Base-by-base conservation (phyloP, 1,284 basidiomycete genomes). In the Vanrija humicola region DNA sequence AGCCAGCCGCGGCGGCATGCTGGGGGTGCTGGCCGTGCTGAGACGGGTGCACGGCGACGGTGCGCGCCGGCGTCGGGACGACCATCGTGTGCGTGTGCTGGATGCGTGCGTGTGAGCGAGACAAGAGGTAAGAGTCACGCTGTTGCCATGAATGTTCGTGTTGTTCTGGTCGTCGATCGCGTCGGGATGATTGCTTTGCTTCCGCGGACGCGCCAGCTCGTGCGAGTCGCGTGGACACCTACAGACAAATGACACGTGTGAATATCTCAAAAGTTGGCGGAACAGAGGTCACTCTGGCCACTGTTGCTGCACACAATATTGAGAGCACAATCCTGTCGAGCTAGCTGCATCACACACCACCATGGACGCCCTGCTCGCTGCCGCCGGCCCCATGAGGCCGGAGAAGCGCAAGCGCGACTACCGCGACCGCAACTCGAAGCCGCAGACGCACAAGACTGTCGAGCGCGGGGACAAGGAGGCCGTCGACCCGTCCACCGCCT, bases 361-460 rank as follows among this genome's bases (percentile, higher is more conserved):
- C 23, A 88, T 88, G 86, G 86, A 90, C 69, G 77, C 83, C 10
- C 81, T 90, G 15, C 80, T 90, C 54, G 83, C 86, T 14, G 83
- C 84, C 61, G 86, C 86, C 26, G 80, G 87, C 52, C 82, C 85
- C 3, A 77, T 86, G 29, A 75, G 74, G 48, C 79, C 81, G 63
- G 49, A 52, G 16, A 60, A 61, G 23, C 59, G 58, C n/a, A 63
- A 62, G 47, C 57, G 53, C 49, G 53, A 55, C 4, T 38, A 39
- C 28, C n/a, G 29, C 15, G 47, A 21, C 34, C 50, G 52, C 38
- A 50, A 52, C 43, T 52, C 57, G 26, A 26, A 38, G 48, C 45
- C 51, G 49, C 19, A 53, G 44, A 43, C 69, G 38, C 70, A 74
- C 58, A 67, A 76, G 66, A 74, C 67, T 12, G 67, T 75, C 38